Evolutionary conservation across 2,329 filamentous ascomycete genomes (phyloP).

Genomic region (Furcasterigmium sp.): DNA sequence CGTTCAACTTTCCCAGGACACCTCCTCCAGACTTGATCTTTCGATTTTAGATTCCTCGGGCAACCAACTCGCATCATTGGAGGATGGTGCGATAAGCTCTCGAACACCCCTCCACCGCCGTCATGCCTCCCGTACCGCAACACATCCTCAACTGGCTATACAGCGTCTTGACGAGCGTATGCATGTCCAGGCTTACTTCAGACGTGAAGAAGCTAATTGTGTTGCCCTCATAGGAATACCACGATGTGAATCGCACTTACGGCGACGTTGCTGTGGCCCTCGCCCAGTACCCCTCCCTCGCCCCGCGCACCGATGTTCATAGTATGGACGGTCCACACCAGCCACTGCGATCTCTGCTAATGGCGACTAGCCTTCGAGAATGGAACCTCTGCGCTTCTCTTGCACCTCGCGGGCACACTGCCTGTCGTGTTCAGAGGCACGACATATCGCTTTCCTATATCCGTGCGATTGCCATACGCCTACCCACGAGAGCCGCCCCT

Average conservation of each 20-base stretch:
- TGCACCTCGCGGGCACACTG: conserved; percentile 81
- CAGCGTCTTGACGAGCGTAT: conserved; percentile 75
- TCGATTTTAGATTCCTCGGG: no score
- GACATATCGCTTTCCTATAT: conserved; percentile 85
- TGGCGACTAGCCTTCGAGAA: conserved; percentile 70
- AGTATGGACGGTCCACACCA: conserved; percentile 52
- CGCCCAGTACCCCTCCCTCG: conserved; percentile 71
- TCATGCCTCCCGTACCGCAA: conserved; percentile 62
- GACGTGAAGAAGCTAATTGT: no score
- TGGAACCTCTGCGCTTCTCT: conserved; percentile 77
- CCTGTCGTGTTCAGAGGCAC: conserved; percentile 88
- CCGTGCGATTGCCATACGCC: conserved; percentile 86
- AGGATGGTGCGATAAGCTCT: no score
- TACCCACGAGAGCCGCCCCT: conserved; percentile 85
- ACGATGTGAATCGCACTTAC: conserved; percentile 88
- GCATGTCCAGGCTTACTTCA: no score
- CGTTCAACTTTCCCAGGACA: no score
- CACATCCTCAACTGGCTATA: conserved; percentile 94
- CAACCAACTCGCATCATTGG: no score
- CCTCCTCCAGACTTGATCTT: no score
- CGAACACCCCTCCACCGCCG: not conserved
- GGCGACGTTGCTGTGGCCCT: conserved; percentile 83
- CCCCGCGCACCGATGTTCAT: conserved; percentile 89
- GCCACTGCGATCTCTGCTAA: not conserved
- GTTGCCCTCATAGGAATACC: conserved; percentile 67